Conservation (phyloP, 2,329 filamentous ascomycete species). For the Trichoderma sp. region DNA sequence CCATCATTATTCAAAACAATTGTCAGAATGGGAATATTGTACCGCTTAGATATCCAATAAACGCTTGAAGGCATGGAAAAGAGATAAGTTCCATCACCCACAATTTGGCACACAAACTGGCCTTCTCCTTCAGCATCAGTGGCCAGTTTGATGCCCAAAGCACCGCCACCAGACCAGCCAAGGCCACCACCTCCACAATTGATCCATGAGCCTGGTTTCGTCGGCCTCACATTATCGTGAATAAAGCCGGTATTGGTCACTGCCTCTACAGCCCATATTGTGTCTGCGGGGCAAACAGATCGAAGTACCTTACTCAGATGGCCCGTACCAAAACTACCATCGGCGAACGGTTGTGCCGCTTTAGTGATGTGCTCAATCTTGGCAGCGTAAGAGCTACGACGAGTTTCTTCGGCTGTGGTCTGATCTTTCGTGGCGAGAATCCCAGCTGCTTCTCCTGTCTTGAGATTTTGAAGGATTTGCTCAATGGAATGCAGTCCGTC, state of each 20-base stretch:
- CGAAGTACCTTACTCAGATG: constrained; percentile 39
- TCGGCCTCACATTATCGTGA: constrained; percentile 69
- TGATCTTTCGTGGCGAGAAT: constrained; percentile 36
- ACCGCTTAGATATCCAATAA: constrained; percentile 59
- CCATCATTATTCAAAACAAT: constrained; percentile 61
- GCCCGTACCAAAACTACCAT: constrained; percentile 53
- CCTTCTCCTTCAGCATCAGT: constrained; percentile 47
- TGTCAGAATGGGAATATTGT: constrained; percentile 56
- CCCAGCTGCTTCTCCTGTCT: constrained; percentile 45
- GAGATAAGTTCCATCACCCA: constrained; percentile 58
- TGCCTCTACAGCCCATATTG: constrained; percentile 76
- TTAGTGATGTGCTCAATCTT: constrained; percentile 58
- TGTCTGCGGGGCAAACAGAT: constrained; percentile 46
- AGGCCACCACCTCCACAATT: constrained; percentile 81
- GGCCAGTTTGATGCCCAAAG: constrained; percentile 75
- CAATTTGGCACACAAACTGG: constrained; percentile 56
- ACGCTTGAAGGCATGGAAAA: constrained; percentile 57
- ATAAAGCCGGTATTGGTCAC: constrained; percentile 71
- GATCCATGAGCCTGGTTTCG: constrained; percentile 71
- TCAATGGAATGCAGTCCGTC: constrained; percentile 65
- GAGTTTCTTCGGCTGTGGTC: constrained; percentile 41
- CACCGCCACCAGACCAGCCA: constrained; percentile 77
- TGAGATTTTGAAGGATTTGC: constrained; percentile 67
- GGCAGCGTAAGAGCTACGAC: constrained; percentile 32
- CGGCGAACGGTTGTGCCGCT: constrained; percentile 57